These are phyloP conservation scores for Fusarium sacchari DNA, from an alignment of 2,329 filamentous ascomycete species.

Conservation along the genomic window DNA sequence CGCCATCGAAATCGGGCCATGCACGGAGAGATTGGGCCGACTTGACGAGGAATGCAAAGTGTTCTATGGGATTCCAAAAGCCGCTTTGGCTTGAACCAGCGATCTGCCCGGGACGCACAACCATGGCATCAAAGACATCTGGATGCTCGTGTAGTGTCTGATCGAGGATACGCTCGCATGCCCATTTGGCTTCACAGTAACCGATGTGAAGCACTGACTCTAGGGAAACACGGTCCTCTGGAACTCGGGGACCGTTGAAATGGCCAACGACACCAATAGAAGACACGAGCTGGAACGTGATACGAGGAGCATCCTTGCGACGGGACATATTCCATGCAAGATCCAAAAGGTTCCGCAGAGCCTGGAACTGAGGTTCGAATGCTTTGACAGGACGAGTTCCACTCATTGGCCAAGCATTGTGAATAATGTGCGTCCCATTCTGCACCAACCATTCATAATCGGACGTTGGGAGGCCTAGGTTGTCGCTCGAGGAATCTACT, in stretches of 20 bases:
- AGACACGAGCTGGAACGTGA: slow-evolving; percentile 55
- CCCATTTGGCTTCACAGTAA: neutral
- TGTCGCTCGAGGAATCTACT: neutral
- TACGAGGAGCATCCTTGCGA: slow-evolving; percentile 21
- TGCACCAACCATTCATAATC: neutral
- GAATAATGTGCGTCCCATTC: neutral
- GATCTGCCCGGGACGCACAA: slow-evolving; percentile 62
- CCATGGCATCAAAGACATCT: slow-evolving; percentile 55
- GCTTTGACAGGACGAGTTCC: neutral
- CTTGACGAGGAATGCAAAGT: slow-evolving; percentile 61
- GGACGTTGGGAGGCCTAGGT: neutral
- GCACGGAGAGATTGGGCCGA: slow-evolving; percentile 57
- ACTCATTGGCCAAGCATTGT: slow-evolving; percentile 17
- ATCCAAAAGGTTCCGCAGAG: neutral
- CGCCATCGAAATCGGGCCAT: slow-evolving; percentile 54
- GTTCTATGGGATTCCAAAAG: slow-evolving; percentile 65
- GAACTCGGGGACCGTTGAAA: slow-evolving; percentile 46
- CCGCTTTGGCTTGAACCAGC: slow-evolving; percentile 60
- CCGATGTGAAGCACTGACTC: slow-evolving; percentile 50
- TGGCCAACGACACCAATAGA: slow-evolving; percentile 51
- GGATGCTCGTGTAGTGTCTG: slow-evolving; percentile 58
- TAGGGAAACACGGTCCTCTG: slow-evolving; percentile 55
- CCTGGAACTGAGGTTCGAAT: neutral
- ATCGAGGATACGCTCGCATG: slow-evolving; percentile 53
- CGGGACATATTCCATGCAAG: slow-evolving; percentile 45